phyloP scores from a whole-genome alignment of 257 asterid species.

The Jacaranda mimosifolia region DNA sequence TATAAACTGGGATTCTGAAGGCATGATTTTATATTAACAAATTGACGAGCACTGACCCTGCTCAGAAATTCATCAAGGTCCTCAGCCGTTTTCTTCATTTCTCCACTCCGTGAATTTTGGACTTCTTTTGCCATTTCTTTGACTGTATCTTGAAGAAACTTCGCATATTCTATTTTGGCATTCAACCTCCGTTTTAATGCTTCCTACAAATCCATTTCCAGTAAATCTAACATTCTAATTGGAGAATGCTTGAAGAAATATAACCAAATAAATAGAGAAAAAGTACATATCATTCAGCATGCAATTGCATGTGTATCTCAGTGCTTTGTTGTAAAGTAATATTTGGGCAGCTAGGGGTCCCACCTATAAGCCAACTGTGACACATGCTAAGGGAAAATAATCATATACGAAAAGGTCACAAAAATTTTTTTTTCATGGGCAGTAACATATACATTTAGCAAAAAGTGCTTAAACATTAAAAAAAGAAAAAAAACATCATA shows the following conservation, averaged over 20 bases:
- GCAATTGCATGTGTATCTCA: slow-evolving; percentile 29
- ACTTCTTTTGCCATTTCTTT: slow-evolving; percentile 94
- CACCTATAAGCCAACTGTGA: slow-evolving; percentile 20
- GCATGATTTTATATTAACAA: neutral
- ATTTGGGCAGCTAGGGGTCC: slow-evolving; percentile 5
- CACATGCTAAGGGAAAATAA: slow-evolving; percentile 22
- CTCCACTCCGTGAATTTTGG: slow-evolving; percentile 83
- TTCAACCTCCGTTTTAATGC: slow-evolving; percentile 75
- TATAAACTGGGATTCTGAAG: slow-evolving; percentile 30
- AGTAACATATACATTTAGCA: neutral
- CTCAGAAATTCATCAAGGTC: slow-evolving; percentile 84
- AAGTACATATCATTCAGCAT: neutral
- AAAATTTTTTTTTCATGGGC: slow-evolving; percentile 13
- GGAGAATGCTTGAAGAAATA: slow-evolving; percentile 31
- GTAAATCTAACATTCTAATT: slow-evolving; percentile 21
- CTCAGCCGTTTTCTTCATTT: slow-evolving; percentile 84
- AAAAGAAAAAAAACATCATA: slow-evolving; percentile 5
- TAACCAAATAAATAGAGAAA: slow-evolving; percentile 16
- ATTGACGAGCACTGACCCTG: slow-evolving; percentile 55
- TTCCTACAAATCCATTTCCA: slow-evolving; percentile 56
- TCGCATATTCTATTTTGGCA: slow-evolving; percentile 88
- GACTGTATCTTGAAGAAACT: slow-evolving; percentile 88
- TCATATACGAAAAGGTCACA: slow-evolving; percentile 2
- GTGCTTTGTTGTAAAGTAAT: slow-evolving; percentile 19
- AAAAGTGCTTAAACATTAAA: slow-evolving; percentile 4